phyloP scores from a whole-genome alignment of 1,284 basidiomycete genomes.

The Phellopilus nigrolimitatus region DNA sequence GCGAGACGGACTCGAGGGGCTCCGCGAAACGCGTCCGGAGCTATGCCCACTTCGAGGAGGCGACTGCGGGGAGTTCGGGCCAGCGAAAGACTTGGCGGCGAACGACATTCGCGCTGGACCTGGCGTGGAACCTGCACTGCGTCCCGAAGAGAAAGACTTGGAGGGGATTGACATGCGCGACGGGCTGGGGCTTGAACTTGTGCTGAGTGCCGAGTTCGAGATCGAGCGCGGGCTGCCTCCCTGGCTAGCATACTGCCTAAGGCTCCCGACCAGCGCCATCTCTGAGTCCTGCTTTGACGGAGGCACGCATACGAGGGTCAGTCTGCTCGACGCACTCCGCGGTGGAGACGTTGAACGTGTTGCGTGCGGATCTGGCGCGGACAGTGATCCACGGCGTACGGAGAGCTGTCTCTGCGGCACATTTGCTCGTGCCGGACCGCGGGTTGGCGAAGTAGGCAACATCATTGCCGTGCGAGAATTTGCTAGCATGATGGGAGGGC shows the following conservation, averaged over 20 bases:
- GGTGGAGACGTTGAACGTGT: constrained; percentile 50
- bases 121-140: constrained; percentile 1
- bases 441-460: constrained; percentile 3
- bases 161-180: constrained; percentile 3
- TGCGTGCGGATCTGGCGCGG: constrained; percentile 63
- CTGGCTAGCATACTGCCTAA: not conserved
- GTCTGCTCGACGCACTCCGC: constrained; percentile 53
- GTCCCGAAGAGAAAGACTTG: constrained; percentile 9
- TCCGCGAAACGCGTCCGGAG: not conserved
- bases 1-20: constrained; percentile 5
- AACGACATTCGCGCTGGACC: not conserved
- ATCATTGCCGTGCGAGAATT: too few relatives aligned
- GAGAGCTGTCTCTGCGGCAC: constrained; percentile 36
- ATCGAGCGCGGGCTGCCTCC: too few relatives aligned
- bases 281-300: constrained; percentile 28
- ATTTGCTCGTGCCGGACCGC: constrained; percentile 20
- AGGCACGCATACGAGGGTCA: constrained; percentile 69
- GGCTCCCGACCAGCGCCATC: constrained; percentile 13
- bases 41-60: not conserved
- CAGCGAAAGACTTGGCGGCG: not conserved
- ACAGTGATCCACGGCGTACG: constrained; percentile 56
- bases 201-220: not conserved
- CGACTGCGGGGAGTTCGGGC: not conserved
- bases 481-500: not conserved
- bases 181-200: not conserved